Evolutionary conservation across 495 filamentous ascomycete species (phyloP).

Genomic region (Aspergillus olivimuriae): DNA sequence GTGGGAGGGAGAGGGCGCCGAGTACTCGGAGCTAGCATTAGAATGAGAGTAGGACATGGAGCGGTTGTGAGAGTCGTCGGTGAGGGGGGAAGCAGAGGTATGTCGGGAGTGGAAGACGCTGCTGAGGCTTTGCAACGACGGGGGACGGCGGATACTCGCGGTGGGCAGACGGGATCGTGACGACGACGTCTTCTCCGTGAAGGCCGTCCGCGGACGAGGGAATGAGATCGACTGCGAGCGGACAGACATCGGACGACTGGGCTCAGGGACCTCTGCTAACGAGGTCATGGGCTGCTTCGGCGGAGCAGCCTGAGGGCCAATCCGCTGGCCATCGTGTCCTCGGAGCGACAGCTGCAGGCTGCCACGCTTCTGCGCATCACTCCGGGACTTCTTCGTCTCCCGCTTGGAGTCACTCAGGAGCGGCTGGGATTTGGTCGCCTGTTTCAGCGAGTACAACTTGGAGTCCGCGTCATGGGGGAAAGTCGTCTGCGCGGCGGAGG

Average conservation of each 20-base stretch:
- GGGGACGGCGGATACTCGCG: conserved; percentile 17
- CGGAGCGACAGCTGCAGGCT: conserved; percentile 6
- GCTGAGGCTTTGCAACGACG: conserved; percentile 26
- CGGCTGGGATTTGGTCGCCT: conserved; percentile 12
- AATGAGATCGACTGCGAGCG: conserved; percentile 17
- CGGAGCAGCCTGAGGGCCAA: background rate
- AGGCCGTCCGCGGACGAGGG: conserved; percentile 22
- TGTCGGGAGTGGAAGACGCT: conserved; percentile 18
- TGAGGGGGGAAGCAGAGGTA: conserved; percentile 10
- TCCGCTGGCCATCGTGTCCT: conserved; percentile 4
- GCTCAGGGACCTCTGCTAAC: conserved; percentile 23
- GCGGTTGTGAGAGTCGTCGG: conserved; percentile 11
- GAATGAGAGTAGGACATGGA: conserved; percentile 19
- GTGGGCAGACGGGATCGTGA: conserved; percentile 13
- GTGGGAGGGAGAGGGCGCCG: conserved; percentile 11
- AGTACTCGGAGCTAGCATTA: conserved; percentile 14
- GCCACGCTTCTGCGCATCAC: conserved; percentile 1
- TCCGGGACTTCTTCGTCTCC: background rate
- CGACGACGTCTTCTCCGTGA: conserved; percentile 15
- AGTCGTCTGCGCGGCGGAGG: conserved; percentile 1
- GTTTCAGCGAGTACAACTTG: background rate
- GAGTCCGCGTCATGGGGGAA: background rate
- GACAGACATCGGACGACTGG: conserved; percentile 12
- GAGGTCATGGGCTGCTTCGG: background rate
- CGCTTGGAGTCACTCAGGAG: conserved; percentile 1